Percentiles rank a stretch among this genome's conserved stretches.
Evolutionary conservation across 495 filamentous ascomycete genomes (phyloP).

Genomic region (Podospora pseudoanserina): DNA sequence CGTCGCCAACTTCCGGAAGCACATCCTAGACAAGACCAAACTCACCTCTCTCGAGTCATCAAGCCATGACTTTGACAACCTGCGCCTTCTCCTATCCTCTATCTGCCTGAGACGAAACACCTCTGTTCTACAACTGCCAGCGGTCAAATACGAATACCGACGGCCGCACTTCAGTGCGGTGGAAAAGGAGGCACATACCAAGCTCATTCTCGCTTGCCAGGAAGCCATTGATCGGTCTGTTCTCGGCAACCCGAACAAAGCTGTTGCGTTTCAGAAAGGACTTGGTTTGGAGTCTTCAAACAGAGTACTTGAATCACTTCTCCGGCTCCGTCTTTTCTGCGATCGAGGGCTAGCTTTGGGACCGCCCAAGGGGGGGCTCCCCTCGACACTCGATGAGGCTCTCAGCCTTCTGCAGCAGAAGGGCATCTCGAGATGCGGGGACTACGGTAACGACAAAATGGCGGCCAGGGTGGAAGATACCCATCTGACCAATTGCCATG

Average conservation of each 20-base stretch:
- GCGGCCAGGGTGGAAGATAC: neutral
- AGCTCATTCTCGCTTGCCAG: conserved; percentile 11
- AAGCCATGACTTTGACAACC: conserved; percentile 15
- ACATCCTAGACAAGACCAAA: conserved; percentile 4
- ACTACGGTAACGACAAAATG: conserved; percentile 4
- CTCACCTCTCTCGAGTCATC: conserved; percentile 8
- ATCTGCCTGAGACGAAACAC: conserved; percentile 29
- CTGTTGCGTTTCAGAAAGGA: neutral
- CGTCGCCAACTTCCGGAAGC: conserved; percentile 11
- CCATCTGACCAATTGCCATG: neutral
- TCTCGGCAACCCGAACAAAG: neutral
- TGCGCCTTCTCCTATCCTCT: conserved; percentile 21
- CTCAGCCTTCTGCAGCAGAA: conserved; percentile 20
- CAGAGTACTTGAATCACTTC: neutral
- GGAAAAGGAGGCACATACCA: conserved; percentile 30
- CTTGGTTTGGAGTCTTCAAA: neutral
- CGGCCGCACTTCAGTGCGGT: conserved; percentile 22
- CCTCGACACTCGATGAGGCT: conserved; percentile 21
- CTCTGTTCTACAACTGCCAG: conserved; percentile 25
- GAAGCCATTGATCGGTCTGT: neutral
- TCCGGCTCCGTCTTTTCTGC: conserved; percentile 13
- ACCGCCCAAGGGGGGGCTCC: neutral
- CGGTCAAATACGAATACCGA: conserved; percentile 15
- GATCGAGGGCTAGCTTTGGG: conserved; percentile 14
- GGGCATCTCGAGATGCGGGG: conserved; percentile 7